Percentiles rank a stretch among this genome's conserved stretches.
These are phyloP conservation scores for Primulina tabacum DNA, from an alignment of 257 asterid species.

Conservation along the genomic window DNA sequence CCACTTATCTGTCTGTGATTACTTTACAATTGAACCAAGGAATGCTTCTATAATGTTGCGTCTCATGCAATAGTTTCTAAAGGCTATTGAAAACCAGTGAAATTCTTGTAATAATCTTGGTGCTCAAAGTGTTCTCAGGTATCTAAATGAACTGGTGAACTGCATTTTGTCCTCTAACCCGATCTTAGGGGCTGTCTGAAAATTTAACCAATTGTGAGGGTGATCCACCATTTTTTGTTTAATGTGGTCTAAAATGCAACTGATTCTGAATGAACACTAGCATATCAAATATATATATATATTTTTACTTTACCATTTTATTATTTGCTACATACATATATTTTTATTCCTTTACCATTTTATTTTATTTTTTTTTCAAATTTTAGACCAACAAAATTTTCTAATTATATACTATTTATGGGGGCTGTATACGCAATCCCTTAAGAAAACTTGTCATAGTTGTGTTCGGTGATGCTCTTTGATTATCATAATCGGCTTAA, in stretches of 20 bases:
- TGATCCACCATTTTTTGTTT: background rate
- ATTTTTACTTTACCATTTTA: background rate
- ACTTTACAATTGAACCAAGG: constrained; percentile 12
- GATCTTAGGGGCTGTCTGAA: background rate
- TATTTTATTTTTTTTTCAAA: background rate
- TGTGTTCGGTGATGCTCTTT: background rate
- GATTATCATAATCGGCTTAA: constrained; percentile 4
- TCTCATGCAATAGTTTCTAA: constrained; percentile 17
- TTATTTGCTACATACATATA: background rate
- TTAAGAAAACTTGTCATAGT: background rate
- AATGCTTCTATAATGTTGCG: constrained; percentile 3
- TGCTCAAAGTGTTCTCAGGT: background rate
- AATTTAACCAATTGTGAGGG: background rate
- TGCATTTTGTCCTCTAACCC: background rate
- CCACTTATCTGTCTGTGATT: constrained; percentile 21
- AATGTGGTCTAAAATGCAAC: background rate
- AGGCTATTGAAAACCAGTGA: constrained; percentile 7
- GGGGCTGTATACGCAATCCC: background rate
- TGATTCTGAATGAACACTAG: background rate
- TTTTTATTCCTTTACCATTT: background rate
- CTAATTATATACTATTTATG: background rate
- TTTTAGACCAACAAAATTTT: background rate
- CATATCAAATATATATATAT: background rate
- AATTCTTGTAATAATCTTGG: background rate
- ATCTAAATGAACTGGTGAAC: background rate